Evolutionary conservation across 352 stramenopile species (phyloP).

Genomic region (Phytopythium chamaehyphon): DNA sequence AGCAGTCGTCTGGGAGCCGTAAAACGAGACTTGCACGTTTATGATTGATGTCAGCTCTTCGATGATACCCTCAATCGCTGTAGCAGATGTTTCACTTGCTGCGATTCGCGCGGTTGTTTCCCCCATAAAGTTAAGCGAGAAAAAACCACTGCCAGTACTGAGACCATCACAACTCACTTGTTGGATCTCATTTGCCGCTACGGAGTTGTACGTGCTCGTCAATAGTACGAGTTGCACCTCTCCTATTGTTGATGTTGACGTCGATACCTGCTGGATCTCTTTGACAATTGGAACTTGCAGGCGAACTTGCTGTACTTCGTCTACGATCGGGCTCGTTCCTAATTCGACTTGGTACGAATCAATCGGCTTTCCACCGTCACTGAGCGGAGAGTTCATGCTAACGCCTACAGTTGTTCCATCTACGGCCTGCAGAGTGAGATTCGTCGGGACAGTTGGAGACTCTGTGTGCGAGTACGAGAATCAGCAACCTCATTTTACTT

Average conservation of each 20-base stretch:
- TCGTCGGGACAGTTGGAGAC: constrained; percentile 48
- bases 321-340: constrained; percentile 68
- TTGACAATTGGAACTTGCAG: constrained; percentile 61
- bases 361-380: constrained; percentile 82
- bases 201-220: constrained; percentile 69
- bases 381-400: constrained; percentile 63
- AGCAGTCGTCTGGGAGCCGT: constrained; percentile 41
- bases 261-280: constrained; percentile 76
- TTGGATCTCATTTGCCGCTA: constrained; percentile 79
- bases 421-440: constrained; percentile 75
- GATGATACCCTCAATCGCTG: constrained; percentile 81
- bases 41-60: constrained; percentile 89
- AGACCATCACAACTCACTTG: constrained; percentile 89
- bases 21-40: constrained; percentile 79
- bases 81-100: constrained; percentile 59
- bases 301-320: constrained; percentile 75
- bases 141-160: constrained; percentile 64
- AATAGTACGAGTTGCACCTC: constrained; percentile 91
- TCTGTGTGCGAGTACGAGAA: constrained; percentile 26
- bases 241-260: constrained; percentile 41
- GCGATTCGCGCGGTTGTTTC: constrained; percentile 88
- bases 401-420: constrained; percentile 89
- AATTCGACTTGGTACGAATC: constrained; percentile 93
- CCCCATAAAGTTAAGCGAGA: constrained; percentile 82
- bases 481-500: not conserved